phyloP scores from a whole-genome alignment of 805 yeast genomes.

The Komagataella pastoris region DNA sequence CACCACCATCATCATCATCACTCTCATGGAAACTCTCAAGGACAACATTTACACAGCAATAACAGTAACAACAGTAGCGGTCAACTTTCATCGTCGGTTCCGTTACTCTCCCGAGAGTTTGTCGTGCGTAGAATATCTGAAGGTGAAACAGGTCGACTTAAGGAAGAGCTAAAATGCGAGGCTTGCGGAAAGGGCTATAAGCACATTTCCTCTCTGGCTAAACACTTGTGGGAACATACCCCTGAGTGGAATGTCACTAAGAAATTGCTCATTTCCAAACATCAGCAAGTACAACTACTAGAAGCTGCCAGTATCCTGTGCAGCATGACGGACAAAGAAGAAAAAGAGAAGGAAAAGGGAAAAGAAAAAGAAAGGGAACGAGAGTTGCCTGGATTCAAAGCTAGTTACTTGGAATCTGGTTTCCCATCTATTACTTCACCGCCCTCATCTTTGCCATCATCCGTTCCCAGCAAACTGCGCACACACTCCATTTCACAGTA shows the following conservation, averaged over 20 bases:
- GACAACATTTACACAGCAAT: not conserved
- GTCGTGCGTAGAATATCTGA: constrained; percentile 76
- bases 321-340: constrained; percentile 42
- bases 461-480: not conserved
- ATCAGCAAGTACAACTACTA: constrained; percentile 74
- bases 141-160: constrained; percentile 75
- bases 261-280: constrained; percentile 69
- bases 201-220: constrained; percentile 78
- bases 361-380: not conserved
- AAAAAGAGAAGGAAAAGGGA: constrained; percentile 2
- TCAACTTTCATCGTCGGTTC: constrained; percentile 4
- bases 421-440: constrained; percentile 5
- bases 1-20: not conserved
- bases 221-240: constrained; percentile 88
- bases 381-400: constrained; percentile 2
- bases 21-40: not conserved
- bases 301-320: constrained; percentile 72
- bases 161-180: constrained; percentile 78
- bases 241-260: constrained; percentile 89
- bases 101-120: constrained; percentile 42
- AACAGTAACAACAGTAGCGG: not conserved
- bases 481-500: constrained; percentile 26
- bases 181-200: constrained; percentile 89
- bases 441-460: constrained; percentile 4
- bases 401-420: constrained; percentile 4